Conservation (phyloP, 257 asterid species). For the Solanum etuberosum region DNA sequence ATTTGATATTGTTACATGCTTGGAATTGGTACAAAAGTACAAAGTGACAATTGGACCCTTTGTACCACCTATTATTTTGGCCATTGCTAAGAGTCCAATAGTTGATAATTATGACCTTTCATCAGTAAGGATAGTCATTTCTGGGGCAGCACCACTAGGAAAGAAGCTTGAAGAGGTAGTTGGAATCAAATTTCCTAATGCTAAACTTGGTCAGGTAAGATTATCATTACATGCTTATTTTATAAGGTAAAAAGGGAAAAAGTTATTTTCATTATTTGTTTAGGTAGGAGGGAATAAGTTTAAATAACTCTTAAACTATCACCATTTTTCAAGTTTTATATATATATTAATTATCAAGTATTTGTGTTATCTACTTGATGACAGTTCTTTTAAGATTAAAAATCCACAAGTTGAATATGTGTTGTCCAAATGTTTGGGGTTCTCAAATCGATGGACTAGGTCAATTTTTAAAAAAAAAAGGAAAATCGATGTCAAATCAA, state of each 20-base stretch:
- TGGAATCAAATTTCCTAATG: constrained; percentile 56
- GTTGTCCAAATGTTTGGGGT: background rate
- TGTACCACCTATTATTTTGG: constrained; percentile 82
- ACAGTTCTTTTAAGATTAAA: background rate
- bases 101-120: constrained; percentile 73
- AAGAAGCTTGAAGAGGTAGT: constrained; percentile 88
- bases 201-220: constrained; percentile 80
- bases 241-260: background rate
- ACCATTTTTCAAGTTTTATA: no score
- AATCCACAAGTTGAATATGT: background rate
- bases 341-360: background rate
- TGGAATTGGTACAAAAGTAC: constrained; percentile 65
- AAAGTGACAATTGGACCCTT: constrained; percentile 78
- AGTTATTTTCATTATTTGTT: background rate
- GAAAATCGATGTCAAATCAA: background rate
- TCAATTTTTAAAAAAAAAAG: background rate
- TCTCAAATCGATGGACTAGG: background rate
- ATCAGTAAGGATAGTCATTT: constrained; percentile 66
- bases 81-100: constrained; percentile 55
- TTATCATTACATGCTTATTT: background rate
- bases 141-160: constrained; percentile 98
- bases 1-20: constrained; percentile 52
- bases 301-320: background rate
- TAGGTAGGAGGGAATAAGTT: no score
- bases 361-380: background rate